Percentiles rank a stretch among this genome's conserved stretches.
phyloP scores from a whole-genome alignment of 768 basidiomycete genomes.

The Agaricus subrufescens region DNA sequence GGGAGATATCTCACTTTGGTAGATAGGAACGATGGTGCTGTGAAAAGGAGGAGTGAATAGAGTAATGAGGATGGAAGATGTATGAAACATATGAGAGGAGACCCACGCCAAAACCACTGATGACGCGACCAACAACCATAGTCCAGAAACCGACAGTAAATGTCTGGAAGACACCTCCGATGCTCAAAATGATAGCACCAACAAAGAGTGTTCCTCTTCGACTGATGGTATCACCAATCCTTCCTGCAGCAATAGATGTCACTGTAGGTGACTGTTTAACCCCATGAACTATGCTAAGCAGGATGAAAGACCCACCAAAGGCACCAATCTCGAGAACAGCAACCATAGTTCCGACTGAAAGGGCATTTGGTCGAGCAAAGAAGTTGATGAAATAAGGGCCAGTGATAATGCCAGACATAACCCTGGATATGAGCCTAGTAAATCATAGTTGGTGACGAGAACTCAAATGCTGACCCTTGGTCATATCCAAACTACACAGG shows the following conservation, averaged over 20 bases:
- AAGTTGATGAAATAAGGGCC: constrained; percentile 73
- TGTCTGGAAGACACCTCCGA: constrained; percentile 75
- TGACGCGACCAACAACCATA: constrained; percentile 71
- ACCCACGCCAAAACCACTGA: constrained; percentile 78
- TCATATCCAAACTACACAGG: constrained; percentile 64
- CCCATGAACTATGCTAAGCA: no score
- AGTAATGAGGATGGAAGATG: neutral
- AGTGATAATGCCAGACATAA: constrained; percentile 85
- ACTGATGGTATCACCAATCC: constrained; percentile 74
- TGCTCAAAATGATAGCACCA: constrained; percentile 70
- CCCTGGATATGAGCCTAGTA: constrained; percentile 31
- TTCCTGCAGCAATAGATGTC: constrained; percentile 75
- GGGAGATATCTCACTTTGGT: constrained; percentile 89
- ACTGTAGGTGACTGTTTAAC: constrained; percentile 31
- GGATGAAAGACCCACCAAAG: constrained; percentile 45
- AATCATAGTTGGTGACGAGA: constrained; percentile 7
- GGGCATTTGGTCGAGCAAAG: constrained; percentile 65
- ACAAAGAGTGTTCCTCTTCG: constrained; percentile 68
- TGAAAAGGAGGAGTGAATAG: neutral
- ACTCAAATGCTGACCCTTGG: constrained; percentile 50
- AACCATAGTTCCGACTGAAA: constrained; percentile 81
- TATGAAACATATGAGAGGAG: constrained; percentile 56
- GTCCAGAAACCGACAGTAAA: constrained; percentile 60
- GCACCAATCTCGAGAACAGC: constrained; percentile 88
- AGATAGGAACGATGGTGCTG: constrained; percentile 84